These are phyloP conservation scores for Lablab purpureus DNA, from an alignment of 306 rosid species.

Conservation along the genomic window DNA sequence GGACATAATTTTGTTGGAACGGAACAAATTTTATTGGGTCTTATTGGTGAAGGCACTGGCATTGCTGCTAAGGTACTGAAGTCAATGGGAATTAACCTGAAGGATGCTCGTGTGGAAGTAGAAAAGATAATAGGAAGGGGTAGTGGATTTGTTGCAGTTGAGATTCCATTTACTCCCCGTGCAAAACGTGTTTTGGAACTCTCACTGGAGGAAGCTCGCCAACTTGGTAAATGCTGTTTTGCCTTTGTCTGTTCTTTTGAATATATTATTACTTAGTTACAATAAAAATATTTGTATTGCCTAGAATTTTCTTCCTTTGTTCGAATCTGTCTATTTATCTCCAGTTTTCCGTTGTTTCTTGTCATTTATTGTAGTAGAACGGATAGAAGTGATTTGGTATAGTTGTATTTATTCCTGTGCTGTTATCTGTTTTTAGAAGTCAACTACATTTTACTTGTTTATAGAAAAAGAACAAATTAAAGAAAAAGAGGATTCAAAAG, in stretches of 20 bases:
- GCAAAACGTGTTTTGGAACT: slow-evolving; percentile 94
- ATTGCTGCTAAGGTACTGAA: slow-evolving; percentile 91
- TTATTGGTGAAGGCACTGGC: slow-evolving; percentile 92
- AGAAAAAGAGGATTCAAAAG: neutral
- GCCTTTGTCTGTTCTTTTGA: neutral
- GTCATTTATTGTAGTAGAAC: neutral
- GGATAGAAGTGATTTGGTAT: slow-evolving; percentile 9
- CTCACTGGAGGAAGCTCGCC: slow-evolving; percentile 92
- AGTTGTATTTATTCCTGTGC: neutral
- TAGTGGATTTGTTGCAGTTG: slow-evolving; percentile 92
- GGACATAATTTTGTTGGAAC: slow-evolving; percentile 96
- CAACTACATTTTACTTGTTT: neutral
- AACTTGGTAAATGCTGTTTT: slow-evolving; percentile 59
- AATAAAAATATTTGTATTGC: neutral
- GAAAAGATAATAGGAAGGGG: slow-evolving; percentile 96
- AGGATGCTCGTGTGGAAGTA: slow-evolving; percentile 93
- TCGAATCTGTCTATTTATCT: neutral
- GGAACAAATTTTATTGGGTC: slow-evolving; percentile 88
- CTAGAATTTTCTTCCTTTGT: neutral
- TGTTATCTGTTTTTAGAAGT: neutral
- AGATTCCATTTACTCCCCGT: slow-evolving; percentile 91
- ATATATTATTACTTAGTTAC: neutral
- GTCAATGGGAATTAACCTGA: slow-evolving; percentile 87
- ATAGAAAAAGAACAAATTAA: neutral
- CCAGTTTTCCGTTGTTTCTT: neutral